phyloP scores from a whole-genome alignment of 2,329 filamentous ascomycete genomes.

The Phialophora verrucosa region DNA sequence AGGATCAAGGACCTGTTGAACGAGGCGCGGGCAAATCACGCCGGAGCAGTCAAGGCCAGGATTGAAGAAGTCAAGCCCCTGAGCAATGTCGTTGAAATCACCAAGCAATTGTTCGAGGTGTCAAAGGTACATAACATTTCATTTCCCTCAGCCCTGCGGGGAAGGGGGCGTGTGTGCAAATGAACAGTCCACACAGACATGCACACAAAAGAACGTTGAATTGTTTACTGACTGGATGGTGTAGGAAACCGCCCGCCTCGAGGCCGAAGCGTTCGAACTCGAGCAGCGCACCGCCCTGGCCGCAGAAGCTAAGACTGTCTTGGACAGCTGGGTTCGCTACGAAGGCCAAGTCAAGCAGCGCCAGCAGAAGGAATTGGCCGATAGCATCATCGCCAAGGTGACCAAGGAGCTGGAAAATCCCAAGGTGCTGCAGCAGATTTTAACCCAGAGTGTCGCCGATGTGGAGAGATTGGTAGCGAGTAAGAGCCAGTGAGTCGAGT shows the following conservation, averaged over 20 bases:
- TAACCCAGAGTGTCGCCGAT: conserved; percentile 94
- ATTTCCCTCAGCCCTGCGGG: not conserved
- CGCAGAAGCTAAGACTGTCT: conserved; percentile 88
- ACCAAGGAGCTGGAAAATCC: conserved; percentile 99
- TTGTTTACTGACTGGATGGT: not conserved
- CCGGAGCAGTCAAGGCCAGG: conserved; percentile 89
- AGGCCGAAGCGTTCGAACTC: conserved; percentile 94
- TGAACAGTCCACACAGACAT: too few species aligned
- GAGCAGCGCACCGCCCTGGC: conserved; percentile 95
- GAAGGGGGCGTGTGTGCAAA: too few species aligned
- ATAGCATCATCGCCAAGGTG: conserved; percentile 94
- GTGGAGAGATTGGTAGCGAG: conserved; percentile 68
- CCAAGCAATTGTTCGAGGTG: conserved; percentile 95
- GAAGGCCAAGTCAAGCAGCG: conserved; percentile 98
- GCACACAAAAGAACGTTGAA: too few species aligned
- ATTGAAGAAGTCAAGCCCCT: conserved; percentile 96
- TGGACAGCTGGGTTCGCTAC: conserved; percentile 99
- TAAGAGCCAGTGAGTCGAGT: conserved; percentile 32
- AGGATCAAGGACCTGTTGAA: conserved; percentile 97
- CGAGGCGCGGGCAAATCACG: conserved; percentile 91
- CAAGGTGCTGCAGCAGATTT: conserved; percentile 94
- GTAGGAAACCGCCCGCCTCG: conserved; percentile 94
- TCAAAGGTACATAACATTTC: conserved; percentile 75
- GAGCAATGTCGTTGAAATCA: conserved; percentile 90
- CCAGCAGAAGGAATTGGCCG: conserved; percentile 94